These are phyloP conservation scores for Cynanchum wilfordii DNA, from an alignment of 257 asterid genomes.

Conservation along the genomic window DNA sequence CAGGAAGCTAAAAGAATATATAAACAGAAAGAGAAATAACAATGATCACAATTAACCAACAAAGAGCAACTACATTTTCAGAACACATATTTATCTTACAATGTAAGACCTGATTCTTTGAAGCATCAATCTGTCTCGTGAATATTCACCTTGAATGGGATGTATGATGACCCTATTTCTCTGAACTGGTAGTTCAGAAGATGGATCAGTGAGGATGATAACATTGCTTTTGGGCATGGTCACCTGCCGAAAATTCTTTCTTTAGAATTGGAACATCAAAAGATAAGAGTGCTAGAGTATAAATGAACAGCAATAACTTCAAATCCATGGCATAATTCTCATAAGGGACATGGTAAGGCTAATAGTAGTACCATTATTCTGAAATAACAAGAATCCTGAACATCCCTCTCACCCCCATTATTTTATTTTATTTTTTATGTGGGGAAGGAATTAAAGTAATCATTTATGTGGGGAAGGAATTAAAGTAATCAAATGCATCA, in stretches of 20 bases:
- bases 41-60: slow-evolving; percentile 15
- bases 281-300: background rate
- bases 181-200: slow-evolving; percentile 55
- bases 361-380: background rate
- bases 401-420: background rate
- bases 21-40: background rate
- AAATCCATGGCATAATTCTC: background rate
- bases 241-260: slow-evolving; percentile 39
- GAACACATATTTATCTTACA: slow-evolving; percentile 63
- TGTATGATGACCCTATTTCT: slow-evolving; percentile 58
- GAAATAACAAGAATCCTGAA: background rate
- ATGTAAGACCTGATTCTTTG: slow-evolving; percentile 99
- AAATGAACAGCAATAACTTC: background rate
- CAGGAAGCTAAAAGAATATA: background rate
- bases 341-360: background rate
- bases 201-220: slow-evolving; percentile 74
- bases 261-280: slow-evolving; percentile 13
- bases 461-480: background rate
- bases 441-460: background rate
- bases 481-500: background rate
- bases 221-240: slow-evolving; percentile 71
- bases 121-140: slow-evolving; percentile 99
- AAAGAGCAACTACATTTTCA: slow-evolving; percentile 27
- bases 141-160: slow-evolving; percentile 96
- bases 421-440: background rate